Conservation (phyloP, 768 basidiomycete species). For the Suillus subaureus region DNA sequence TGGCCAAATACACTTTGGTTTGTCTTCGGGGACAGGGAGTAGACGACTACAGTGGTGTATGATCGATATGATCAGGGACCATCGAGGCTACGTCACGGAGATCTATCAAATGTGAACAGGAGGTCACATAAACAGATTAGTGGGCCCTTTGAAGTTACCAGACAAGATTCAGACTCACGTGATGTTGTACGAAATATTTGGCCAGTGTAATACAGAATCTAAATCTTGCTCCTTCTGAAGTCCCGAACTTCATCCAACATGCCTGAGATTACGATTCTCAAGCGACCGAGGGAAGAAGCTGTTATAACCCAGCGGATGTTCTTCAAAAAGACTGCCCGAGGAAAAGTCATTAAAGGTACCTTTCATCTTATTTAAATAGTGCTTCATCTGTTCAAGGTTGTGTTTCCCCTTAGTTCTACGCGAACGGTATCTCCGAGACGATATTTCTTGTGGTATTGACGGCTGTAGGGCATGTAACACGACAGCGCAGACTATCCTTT, state of each 20-base stretch:
- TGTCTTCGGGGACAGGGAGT: neutral
- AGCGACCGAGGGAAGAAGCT: slow-evolving; percentile 58
- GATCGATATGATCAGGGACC: no score
- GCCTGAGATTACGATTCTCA: slow-evolving; percentile 70
- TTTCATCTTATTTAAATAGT: neutral
- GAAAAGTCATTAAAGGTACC: slow-evolving; percentile 91
- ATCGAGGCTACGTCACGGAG: no score
- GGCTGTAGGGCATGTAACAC: slow-evolving; percentile 64
- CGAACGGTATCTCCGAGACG: slow-evolving; percentile 91
- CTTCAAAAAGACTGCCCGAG: slow-evolving; percentile 92
- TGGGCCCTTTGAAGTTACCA: no score
- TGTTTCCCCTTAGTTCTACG: slow-evolving; percentile 46
- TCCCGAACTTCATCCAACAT: slow-evolving; percentile 27
- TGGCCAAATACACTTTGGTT: neutral
- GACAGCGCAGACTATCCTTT: slow-evolving; percentile 48
- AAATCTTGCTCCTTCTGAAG: neutral
- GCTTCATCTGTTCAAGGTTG: neutral
- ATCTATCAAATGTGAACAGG: no score
- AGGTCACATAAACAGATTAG: no score
- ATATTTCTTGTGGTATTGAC: slow-evolving; percentile 73
- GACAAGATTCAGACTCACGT: no score
- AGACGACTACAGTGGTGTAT: no score
- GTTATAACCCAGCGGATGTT: slow-evolving; percentile 71
- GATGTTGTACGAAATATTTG: neutral
- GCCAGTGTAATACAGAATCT: neutral